These are phyloP conservation scores for Spizellomyces sp. DNA, from an alignment of 192 early-diverging fungal genomes.

Conservation along the genomic window DNA sequence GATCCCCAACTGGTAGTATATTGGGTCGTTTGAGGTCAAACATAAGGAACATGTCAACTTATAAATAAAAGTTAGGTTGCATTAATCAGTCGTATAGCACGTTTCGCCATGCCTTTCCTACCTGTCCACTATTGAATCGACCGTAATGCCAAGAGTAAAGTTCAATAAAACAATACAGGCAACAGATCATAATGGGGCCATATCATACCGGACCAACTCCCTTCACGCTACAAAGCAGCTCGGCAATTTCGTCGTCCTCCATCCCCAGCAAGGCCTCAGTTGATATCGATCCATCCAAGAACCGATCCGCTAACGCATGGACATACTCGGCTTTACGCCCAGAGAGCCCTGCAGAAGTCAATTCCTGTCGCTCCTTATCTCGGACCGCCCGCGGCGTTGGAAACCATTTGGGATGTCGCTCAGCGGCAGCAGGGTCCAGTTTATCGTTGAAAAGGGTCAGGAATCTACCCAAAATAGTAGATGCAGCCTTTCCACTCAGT, in stretches of 20 bases:
- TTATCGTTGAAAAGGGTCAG: conserved; percentile 45
- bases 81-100: background rate
- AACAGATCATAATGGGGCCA: background rate
- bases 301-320: conserved; percentile 60
- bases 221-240: conserved; percentile 55
- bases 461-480: conserved; percentile 59
- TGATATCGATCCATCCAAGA: conserved; percentile 54
- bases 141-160: background rate
- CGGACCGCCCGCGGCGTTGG: conserved; percentile 56
- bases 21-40: conserved; percentile 71
- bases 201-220: conserved; percentile 70
- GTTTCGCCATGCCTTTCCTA: background rate
- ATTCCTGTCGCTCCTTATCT: conserved; percentile 23
- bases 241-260: conserved; percentile 59
- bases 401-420: conserved; percentile 32
- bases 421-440: background rate
- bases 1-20: conserved; percentile 68
- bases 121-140: conserved; percentile 9
- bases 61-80: background rate
- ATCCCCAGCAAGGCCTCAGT: conserved; percentile 46
- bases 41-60: conserved; percentile 76
- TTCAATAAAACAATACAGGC: background rate
- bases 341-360: conserved; percentile 46
- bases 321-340: conserved; percentile 65
- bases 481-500: conserved; percentile 68